Evolutionary conservation across 495 filamentous ascomycete genomes (phyloP).

Genomic region (Pyrenopolyporus hunteri): DNA sequence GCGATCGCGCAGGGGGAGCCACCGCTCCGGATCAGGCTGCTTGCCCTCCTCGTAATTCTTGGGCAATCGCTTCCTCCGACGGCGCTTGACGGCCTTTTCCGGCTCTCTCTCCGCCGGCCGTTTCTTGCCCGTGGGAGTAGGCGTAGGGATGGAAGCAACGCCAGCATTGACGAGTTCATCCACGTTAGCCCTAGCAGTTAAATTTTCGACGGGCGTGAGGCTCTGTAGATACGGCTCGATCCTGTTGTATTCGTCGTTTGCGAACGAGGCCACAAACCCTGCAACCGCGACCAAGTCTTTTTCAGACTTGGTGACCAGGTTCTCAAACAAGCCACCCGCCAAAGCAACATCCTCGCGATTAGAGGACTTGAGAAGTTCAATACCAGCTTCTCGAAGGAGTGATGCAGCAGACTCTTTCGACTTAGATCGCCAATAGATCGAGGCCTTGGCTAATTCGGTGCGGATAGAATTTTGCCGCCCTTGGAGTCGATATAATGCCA

Average conservation of each 20-base stretch:
- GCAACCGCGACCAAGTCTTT: conserved; percentile 71
- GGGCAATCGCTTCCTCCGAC: conserved; percentile 75
- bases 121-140: conserved; percentile 57
- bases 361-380: conserved; percentile 76
- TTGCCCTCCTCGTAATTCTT: conserved; percentile 78
- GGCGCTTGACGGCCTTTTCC: conserved; percentile 64
- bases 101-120: conserved; percentile 63
- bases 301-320: conserved; percentile 66
- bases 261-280: conserved; percentile 83
- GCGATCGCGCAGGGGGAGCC: conserved; percentile 87
- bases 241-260: conserved; percentile 66
- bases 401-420: conserved; percentile 52
- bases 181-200: conserved; percentile 71
- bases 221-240: conserved; percentile 63
- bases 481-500: conserved; percentile 80
- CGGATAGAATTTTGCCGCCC: conserved; percentile 77
- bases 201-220: conserved; percentile 68
- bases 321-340: conserved; percentile 77
- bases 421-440: conserved; percentile 74
- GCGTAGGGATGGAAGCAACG: conserved; percentile 64
- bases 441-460: conserved; percentile 77
- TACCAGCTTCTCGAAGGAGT: conserved; percentile 79
- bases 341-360: conserved; percentile 66
- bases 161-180: conserved; percentile 75
- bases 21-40: conserved; percentile 85